Base-by-base conservation (phyloP, 2,329 filamentous ascomycete genomes). In the Fusarium sterilihyphosum region DNA sequence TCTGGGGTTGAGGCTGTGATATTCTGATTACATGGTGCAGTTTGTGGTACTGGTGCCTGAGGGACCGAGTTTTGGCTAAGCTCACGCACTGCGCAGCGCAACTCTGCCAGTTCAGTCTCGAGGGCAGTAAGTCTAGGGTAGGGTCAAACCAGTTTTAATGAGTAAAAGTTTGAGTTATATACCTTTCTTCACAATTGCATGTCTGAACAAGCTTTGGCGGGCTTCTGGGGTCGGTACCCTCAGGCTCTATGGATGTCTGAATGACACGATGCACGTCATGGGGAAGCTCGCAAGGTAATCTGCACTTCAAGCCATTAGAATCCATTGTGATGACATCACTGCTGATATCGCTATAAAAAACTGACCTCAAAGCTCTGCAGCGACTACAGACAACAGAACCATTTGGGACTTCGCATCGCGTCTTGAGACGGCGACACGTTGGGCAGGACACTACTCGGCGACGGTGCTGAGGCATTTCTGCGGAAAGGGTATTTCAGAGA, bases 81-180 rank as follows among this genome's bases (percentile, higher is more conserved):
- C 20, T 54, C 3, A 2, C 24, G 52, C 5, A 54, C 20, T 8
- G 35, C 35, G 2, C 5, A 22, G 2, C 52, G 52, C 20, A 54
- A 13, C 1, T 54, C 52, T 9, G 14, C 14, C 18, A 54, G 24
- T 17, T 54, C 35, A 18, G 52, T 16, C 11, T 54, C 52, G 5
- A 54, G 24, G 2, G 35, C 24, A 29, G 5, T 13, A 13, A 54
- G 24, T 1, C 52, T 54, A 8, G 4, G 14, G 3, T 5, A 22
- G 3, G 5, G 1, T 26, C 7, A 26, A 4, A 14, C 8, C 10
- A 9, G 5, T 0, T 12, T 0, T 26, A 0, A 5, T 5, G 16
- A 17, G 8, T 4, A 26, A 4, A 16, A 7, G 10, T 3, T 53
- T 12, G 13, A 16, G 17, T 16, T 2, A 1, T 8, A 29, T 29